Evolutionary conservation across 2,329 filamentous ascomycete species (phyloP).

Genomic region (Alternaria ethzedia): DNA sequence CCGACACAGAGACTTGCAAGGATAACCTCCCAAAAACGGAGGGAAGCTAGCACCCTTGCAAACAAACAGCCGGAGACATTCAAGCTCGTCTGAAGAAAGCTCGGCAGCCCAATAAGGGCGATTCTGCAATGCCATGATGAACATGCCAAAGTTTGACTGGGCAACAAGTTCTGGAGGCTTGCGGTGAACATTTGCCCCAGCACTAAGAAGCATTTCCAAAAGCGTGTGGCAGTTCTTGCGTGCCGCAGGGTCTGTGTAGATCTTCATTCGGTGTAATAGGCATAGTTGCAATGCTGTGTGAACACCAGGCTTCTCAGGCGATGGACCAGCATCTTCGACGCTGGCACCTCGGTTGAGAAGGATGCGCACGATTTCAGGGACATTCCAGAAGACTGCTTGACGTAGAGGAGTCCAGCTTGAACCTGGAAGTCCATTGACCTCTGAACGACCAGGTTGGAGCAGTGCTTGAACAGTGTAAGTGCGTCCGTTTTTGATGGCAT

Average conservation of each 20-base stretch:
- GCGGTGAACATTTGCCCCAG: slow-evolving; percentile 36
- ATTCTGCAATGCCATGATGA: slow-evolving; percentile 38
- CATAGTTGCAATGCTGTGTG: slow-evolving; percentile 37
- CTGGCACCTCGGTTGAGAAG: slow-evolving; percentile 38
- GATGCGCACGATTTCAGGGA: slow-evolving; percentile 37
- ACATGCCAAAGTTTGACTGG: slow-evolving; percentile 31
- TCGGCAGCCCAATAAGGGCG: slow-evolving; percentile 31
- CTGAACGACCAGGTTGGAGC: slow-evolving; percentile 26
- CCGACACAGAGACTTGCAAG: slow-evolving; percentile 25
- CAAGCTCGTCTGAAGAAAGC: slow-evolving; percentile 27
- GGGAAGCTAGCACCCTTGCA: slow-evolving; percentile 33
- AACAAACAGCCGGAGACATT: slow-evolving; percentile 37
- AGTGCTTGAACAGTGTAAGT: slow-evolving; percentile 38
- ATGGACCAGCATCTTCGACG: slow-evolving; percentile 28
- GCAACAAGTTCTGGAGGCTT: slow-evolving; percentile 17
- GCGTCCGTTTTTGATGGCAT: slow-evolving; percentile 45
- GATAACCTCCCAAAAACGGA: slow-evolving; percentile 25
- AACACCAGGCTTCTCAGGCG: slow-evolving; percentile 7
- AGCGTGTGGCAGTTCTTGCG: slow-evolving; percentile 31
- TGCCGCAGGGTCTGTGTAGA: slow-evolving; percentile 20
- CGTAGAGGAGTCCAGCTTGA: slow-evolving; percentile 38
- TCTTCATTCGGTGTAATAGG: slow-evolving; percentile 27
- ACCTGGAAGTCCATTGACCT: slow-evolving; percentile 35
- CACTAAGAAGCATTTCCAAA: slow-evolving; percentile 37
- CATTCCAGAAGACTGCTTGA: slow-evolving; percentile 42